phyloP scores from a whole-genome alignment of 176 grass and related monocot genomes.

The Cenchrus fungigraminus region DNA sequence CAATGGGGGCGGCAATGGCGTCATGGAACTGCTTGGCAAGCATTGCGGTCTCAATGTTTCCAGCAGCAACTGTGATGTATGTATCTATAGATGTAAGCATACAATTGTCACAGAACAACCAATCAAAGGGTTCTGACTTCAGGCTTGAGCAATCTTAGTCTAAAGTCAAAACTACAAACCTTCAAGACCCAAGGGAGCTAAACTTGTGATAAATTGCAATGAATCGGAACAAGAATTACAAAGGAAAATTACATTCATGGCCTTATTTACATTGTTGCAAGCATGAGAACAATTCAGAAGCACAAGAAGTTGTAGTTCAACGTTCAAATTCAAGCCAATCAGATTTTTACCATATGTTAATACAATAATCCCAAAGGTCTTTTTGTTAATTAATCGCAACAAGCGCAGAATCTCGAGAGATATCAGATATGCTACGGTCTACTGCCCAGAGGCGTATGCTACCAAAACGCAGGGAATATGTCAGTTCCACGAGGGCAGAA shows the following conservation, averaged over 20 bases:
- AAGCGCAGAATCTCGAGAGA: conserved; percentile 19
- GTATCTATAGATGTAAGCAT: not conserved
- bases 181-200: not conserved
- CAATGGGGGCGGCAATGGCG: conserved; percentile 1
- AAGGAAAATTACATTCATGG: not conserved
- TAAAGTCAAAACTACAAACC: not conserved
- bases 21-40: not conserved
- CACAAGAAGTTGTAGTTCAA: not conserved
- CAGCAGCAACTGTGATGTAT: not conserved
- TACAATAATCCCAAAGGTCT: not conserved
- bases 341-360: not conserved
- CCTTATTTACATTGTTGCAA: not conserved
- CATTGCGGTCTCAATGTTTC: conserved; percentile 33
- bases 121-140: not conserved
- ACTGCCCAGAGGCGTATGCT: conserved; percentile 36
- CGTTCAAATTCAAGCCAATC: conserved; percentile 4
- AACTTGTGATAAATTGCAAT: not conserved
- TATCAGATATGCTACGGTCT: conserved; percentile 30
- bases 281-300: not conserved
- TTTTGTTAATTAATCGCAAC: conserved; percentile 17
- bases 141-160: not conserved
- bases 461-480: conserved; percentile 40
- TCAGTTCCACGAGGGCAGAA: conserved; percentile 50
- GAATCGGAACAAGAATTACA: not conserved
- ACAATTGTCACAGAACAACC: conserved; percentile 13